Evolutionary conservation across 345 rosid genomes (phyloP).

Genomic region (Aegle marmelos): DNA sequence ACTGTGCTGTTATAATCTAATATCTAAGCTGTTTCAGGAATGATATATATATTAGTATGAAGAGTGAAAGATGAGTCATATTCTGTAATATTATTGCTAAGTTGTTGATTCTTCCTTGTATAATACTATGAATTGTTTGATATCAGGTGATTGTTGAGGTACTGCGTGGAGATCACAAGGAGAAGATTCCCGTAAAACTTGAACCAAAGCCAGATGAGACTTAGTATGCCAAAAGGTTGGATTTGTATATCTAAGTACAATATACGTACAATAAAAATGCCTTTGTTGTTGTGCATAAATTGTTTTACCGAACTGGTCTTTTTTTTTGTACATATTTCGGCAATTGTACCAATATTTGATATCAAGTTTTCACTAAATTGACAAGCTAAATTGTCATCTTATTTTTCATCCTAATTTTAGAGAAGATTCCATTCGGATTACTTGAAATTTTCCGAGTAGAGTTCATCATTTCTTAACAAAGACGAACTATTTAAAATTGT

Average conservation of each 20-base stretch:
- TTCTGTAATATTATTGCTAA: not conserved
- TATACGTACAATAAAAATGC: slow-evolving; percentile 18
- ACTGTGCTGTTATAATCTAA: not conserved
- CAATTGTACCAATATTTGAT: not conserved
- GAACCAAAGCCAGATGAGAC: slow-evolving; percentile 88
- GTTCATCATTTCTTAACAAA: not conserved
- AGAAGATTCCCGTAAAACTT: slow-evolving; percentile 76
- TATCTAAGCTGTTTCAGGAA: not conserved
- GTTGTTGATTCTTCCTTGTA: not conserved
- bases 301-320: slow-evolving; percentile 8
- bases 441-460: too few relatives aligned
- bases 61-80: not conserved
- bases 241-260: slow-evolving; percentile 14
- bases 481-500: not conserved
- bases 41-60: not conserved
- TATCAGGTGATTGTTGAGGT: slow-evolving; percentile 80
- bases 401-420: not conserved
- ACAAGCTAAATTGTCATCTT: slow-evolving; percentile 1
- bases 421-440: too few relatives aligned
- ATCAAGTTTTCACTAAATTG: not conserved
- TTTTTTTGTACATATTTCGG: slow-evolving; percentile 29
- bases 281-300: slow-evolving; percentile 24
- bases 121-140: not conserved
- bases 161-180: slow-evolving; percentile 89
- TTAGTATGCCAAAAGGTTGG: slow-evolving; percentile 24